Evolutionary conservation across 73 alveolate genomes (phyloP).

Genomic region (Vitrella brassicaformis): DNA sequence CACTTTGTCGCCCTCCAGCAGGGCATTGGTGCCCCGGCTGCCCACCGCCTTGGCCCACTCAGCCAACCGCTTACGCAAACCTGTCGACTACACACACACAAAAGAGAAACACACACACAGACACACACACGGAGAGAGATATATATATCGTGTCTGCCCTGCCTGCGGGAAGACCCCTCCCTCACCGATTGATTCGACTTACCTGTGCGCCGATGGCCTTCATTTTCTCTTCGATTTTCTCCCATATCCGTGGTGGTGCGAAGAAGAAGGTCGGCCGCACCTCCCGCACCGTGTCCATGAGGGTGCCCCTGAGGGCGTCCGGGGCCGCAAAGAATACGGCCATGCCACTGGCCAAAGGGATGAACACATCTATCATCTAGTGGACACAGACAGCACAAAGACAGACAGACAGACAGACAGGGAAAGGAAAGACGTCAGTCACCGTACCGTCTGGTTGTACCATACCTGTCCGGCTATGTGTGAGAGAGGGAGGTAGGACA

Average conservation of each 20-base stretch:
- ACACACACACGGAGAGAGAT: too few relatives aligned
- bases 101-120: too few relatives aligned
- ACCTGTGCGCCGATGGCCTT: constrained; percentile 47
- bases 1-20: too few relatives aligned
- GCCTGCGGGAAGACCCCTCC: too few relatives aligned
- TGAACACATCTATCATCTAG: constrained; percentile 44
- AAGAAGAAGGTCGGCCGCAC: constrained; percentile 71
- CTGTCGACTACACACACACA: too few relatives aligned
- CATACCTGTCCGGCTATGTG: constrained; percentile 75
- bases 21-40: constrained; percentile 1
- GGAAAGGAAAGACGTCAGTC: too few relatives aligned
- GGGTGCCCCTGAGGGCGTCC: constrained; percentile 70
- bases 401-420: too few relatives aligned
- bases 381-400: too few relatives aligned
- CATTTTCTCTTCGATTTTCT: constrained; percentile 67
- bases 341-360: constrained; percentile 36
- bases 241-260: constrained; percentile 83
- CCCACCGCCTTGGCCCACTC: constrained; percentile 11
- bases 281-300: constrained; percentile 54
- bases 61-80: constrained; percentile 3
- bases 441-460: too few relatives aligned
- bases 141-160: too few relatives aligned
- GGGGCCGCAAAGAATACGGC: constrained; percentile 61
- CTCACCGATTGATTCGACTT: too few relatives aligned
- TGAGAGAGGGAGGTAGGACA: constrained; percentile 65